Base-by-base conservation (phyloP, 2,329 filamentous ascomycete species). In the Trichophyton schoenleinii region DNA sequence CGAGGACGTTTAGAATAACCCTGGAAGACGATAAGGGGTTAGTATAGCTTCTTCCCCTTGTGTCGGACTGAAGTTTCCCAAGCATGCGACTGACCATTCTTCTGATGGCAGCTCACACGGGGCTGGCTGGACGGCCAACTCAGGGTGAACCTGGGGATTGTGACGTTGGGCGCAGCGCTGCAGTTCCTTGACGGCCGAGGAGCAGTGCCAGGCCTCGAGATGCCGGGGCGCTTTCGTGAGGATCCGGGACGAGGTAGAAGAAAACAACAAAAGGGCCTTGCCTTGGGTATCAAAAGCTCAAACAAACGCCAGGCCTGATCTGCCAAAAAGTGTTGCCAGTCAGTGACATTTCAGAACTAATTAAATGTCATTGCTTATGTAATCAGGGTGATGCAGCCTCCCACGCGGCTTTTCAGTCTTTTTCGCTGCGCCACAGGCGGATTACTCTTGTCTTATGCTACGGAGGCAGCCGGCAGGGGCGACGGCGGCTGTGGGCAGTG, bases 1-100 rank as follows among this genome's bases (percentile, higher is more conserved):
- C 64, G 70, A 58, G 74, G 74, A 67, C 74, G 74, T 72, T 72
- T 72, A 68, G 74, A 76, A 66, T 75, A 72, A 67, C 73, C 74
- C 74, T 76, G 64, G 46, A 61, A 58, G 25, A 5, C n/a, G 3
- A 8, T 3, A 53, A 38, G 8, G 34, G 1, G 46, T 53, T 31
- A 53, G 49, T 11, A 34, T 13, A n/a, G 11, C 11, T 8, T 25
- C 22, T 25, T 13, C 15, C 15, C 13, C 5, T 25, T 18, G 3
- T n/a, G 11, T 28, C 38, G 34, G 8, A 59, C n/a, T 20, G 18
- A 6, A 22, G 31, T 13, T 11, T 5, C 22, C 5, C 9, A 20
- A n/a, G 55, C 13, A 25, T 15, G 36, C 44, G 57, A 36, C 57
- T 48, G 9, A 59, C 57, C 57, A 59, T 59, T 20, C 20, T 59